Evolutionary conservation across 108 stramenopile species (phyloP).

Genomic region (Stephanodiscus triporus): DNA sequence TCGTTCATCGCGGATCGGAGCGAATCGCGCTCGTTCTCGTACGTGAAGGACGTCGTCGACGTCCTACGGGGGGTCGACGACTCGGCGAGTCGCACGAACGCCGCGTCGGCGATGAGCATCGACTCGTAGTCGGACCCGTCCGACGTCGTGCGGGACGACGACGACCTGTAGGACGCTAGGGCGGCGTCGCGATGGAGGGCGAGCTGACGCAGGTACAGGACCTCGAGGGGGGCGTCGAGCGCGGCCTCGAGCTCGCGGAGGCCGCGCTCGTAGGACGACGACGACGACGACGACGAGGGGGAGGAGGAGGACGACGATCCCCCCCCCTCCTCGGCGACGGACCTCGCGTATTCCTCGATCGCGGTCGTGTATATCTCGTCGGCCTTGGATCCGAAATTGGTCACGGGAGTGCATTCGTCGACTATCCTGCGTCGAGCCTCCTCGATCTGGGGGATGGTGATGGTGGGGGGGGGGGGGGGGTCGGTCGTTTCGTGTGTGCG

Average conservation of each 20-base stretch:
- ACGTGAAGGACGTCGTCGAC: slow-evolving; percentile 82
- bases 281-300: slow-evolving; percentile 60
- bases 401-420: slow-evolving; percentile 71
- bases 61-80: slow-evolving; percentile 83
- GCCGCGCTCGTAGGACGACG: slow-evolving; percentile 85
- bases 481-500: no score
- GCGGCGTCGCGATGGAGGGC: slow-evolving; percentile 86
- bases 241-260: slow-evolving; percentile 86
- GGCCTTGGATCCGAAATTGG: slow-evolving; percentile 83
- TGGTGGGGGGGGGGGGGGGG: not conserved
- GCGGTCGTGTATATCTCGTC: slow-evolving; percentile 91
- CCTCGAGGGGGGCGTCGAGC: slow-evolving; percentile 90
- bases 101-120: slow-evolving; percentile 92
- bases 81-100: slow-evolving; percentile 84
- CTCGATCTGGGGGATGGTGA: slow-evolving; percentile 59
- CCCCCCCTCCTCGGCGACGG: not conserved
- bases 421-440: slow-evolving; percentile 73
- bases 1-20: slow-evolving; percentile 87
- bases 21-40: slow-evolving; percentile 78
- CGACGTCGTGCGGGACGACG: slow-evolving; percentile 78
- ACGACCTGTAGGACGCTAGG: no score
- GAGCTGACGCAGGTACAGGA: slow-evolving; percentile 90
- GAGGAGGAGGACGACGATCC: no score
- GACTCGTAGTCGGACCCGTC: slow-evolving; percentile 94
- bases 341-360: slow-evolving; percentile 82